These are phyloP conservation scores for Aphanomyces astaci DNA, from an alignment of 352 stramenopile genomes.

Conservation along the genomic window DNA sequence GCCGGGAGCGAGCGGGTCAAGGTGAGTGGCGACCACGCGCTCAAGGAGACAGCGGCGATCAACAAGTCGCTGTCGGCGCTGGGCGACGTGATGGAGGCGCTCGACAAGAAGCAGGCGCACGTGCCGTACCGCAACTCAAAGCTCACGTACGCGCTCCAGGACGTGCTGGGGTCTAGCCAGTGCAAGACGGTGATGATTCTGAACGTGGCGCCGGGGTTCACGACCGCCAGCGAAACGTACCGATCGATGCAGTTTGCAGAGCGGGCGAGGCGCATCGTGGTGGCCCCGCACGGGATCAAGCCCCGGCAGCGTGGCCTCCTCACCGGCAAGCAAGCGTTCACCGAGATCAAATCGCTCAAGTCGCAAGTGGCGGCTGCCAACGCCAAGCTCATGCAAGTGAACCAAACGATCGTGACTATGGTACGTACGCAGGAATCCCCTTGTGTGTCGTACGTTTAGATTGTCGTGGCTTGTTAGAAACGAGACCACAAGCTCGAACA, in stretches of 20 bases:
- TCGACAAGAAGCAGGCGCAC: conserved; percentile 87
- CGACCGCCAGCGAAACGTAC: conserved; percentile 77
- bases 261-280: conserved; percentile 71
- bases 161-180: conserved; percentile 76
- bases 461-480: conserved; percentile 51
- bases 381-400: conserved; percentile 80
- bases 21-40: conserved; percentile 82
- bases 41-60: conserved; percentile 72
- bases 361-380: conserved; percentile 84
- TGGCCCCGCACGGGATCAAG: conserved; percentile 42
- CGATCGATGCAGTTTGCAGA: conserved; percentile 84
- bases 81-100: conserved; percentile 87
- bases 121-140: conserved; percentile 97
- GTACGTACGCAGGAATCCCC: conserved; percentile 50
- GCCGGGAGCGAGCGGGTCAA: conserved; percentile 89
- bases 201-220: conserved; percentile 76
- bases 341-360: conserved; percentile 91
- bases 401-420: conserved; percentile 86
- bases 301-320: conserved; percentile 45
- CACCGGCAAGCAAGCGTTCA: conserved; percentile 88
- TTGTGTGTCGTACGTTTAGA: conserved; percentile 23
- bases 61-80: conserved; percentile 89
- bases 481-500: conserved; percentile 88
- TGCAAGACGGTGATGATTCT: conserved; percentile 94
- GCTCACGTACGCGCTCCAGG: conserved; percentile 95